These are phyloP conservation scores for Mycosphaerella arachidis DNA, from an alignment of 2,329 filamentous ascomycete species.

Conservation along the genomic window DNA sequence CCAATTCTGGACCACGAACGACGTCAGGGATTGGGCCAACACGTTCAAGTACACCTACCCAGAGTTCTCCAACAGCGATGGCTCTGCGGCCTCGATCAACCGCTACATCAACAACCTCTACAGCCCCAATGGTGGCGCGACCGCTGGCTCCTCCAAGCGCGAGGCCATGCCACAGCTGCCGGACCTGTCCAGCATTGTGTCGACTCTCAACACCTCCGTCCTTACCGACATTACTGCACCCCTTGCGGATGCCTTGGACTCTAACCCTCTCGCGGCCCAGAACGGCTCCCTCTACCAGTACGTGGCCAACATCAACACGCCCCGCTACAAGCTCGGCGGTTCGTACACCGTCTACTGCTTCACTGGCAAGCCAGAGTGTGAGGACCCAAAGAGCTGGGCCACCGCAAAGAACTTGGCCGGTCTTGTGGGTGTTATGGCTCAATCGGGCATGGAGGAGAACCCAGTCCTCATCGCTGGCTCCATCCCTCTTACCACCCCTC, in stretches of 20 bases:
- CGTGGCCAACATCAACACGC: slow-evolving; percentile 61
- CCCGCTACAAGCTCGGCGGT: slow-evolving; percentile 56
- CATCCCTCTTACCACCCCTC: slow-evolving; percentile 43
- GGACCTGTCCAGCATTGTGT: neutral
- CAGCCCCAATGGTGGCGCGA: slow-evolving; percentile 38
- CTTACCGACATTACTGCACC: slow-evolving; percentile 4
- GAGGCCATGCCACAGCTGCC: slow-evolving; percentile 10
- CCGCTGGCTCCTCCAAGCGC: slow-evolving; percentile 30
- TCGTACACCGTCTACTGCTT: slow-evolving; percentile 67
- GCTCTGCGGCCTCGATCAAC: slow-evolving; percentile 42
- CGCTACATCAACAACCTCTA: slow-evolving; percentile 52
- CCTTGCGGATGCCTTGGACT: slow-evolving; percentile 4
- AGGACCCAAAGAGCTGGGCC: slow-evolving; percentile 48
- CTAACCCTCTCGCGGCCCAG: slow-evolving; percentile 27
- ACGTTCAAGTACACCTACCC: slow-evolving; percentile 71
- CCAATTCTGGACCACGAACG: slow-evolving; percentile 64
- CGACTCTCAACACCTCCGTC: neutral
- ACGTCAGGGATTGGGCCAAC: slow-evolving; percentile 51
- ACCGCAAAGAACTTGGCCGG: slow-evolving; percentile 55
- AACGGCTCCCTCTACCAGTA: slow-evolving; percentile 57
- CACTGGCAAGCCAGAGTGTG: slow-evolving; percentile 48
- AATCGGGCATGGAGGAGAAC: slow-evolving; percentile 19
- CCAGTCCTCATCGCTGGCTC: slow-evolving; percentile 36
- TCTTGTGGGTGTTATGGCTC: slow-evolving; percentile 46
- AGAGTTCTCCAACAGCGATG: slow-evolving; percentile 52